phyloP scores from a whole-genome alignment of 805 yeast species.

The Candida tibetensis region DNA sequence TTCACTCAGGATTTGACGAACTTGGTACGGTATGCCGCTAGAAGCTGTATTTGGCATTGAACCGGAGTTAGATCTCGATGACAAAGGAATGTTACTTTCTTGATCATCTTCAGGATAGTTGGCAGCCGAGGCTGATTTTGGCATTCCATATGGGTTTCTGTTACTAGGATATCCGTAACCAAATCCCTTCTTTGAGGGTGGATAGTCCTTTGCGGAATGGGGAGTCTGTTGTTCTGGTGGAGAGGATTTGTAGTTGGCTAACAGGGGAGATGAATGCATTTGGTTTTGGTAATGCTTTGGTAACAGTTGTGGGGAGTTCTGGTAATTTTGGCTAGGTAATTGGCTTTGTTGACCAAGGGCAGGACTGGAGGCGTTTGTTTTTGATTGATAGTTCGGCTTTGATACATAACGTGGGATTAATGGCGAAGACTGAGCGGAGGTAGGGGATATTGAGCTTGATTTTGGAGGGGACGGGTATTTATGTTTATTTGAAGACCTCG shows the following conservation, averaged over 20 bases:
- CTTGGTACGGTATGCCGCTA: background rate
- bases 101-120: background rate
- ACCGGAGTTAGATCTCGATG: background rate
- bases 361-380: conserved; percentile 6
- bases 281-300: background rate
- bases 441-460: conserved; percentile 9
- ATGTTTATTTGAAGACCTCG: conserved; percentile 1
- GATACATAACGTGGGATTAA: conserved; percentile 3
- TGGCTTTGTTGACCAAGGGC: conserved; percentile 5
- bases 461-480: conserved; percentile 11
- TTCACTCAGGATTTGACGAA: background rate
- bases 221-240: background rate
- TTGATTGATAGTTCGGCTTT: conserved; percentile 3
- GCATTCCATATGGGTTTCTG: conserved; percentile 4
- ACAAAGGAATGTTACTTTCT: background rate
- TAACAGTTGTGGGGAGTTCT: background rate
- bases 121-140: conserved; percentile 3
- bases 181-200: background rate
- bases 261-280: background rate
- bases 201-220: background rate
- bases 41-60: background rate
- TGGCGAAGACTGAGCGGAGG: conserved; percentile 9
- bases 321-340: background rate
- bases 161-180: conserved; percentile 4
- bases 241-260: background rate